phyloP scores from a whole-genome alignment of 2,329 filamentous ascomycete species.

The Cryphonectria japonica region DNA sequence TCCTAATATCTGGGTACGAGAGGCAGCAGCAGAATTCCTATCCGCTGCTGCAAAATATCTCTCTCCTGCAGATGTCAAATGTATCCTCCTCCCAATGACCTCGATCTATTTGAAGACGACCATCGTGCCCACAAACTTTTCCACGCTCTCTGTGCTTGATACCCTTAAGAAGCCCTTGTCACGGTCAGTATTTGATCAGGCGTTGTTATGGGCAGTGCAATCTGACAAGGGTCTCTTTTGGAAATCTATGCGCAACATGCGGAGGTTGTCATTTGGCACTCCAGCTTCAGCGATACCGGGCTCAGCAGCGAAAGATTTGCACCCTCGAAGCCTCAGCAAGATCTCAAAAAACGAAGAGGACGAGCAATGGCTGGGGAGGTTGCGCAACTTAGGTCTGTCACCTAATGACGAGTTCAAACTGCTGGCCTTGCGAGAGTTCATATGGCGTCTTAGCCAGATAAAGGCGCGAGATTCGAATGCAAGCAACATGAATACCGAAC shows the following conservation, averaged over 20 bases:
- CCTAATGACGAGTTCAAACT: constrained; percentile 89
- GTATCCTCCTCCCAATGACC: constrained; percentile 80
- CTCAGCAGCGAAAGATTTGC: constrained; percentile 60
- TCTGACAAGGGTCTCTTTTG: constrained; percentile 84
- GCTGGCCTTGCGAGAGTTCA: constrained; percentile 83
- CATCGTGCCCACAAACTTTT: constrained; percentile 63
- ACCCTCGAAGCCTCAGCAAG: constrained; percentile 61
- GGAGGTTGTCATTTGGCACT: constrained; percentile 66
- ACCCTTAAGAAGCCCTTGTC: constrained; percentile 81
- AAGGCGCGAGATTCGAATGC: constrained; percentile 58
- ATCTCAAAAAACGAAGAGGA: constrained; percentile 86
- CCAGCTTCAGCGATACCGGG: constrained; percentile 59
- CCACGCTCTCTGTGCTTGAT: constrained; percentile 77
- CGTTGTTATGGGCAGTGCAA: constrained; percentile 82
- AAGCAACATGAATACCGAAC: constrained; percentile 44
- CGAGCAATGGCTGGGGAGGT: constrained; percentile 84
- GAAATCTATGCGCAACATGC: constrained; percentile 73
- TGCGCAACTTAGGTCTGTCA: constrained; percentile 82
- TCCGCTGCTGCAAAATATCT: constrained; percentile 76
- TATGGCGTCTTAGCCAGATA: constrained; percentile 81
- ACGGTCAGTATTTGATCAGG: constrained; percentile 80
- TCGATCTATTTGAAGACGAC: constrained; percentile 79
- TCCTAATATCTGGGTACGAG: constrained; percentile 92
- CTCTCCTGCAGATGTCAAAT: constrained; percentile 78
- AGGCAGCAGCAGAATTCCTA: constrained; percentile 84